phyloP scores from a whole-genome alignment of 495 filamentous ascomycete genomes.

The Rhypophila decipiens region DNA sequence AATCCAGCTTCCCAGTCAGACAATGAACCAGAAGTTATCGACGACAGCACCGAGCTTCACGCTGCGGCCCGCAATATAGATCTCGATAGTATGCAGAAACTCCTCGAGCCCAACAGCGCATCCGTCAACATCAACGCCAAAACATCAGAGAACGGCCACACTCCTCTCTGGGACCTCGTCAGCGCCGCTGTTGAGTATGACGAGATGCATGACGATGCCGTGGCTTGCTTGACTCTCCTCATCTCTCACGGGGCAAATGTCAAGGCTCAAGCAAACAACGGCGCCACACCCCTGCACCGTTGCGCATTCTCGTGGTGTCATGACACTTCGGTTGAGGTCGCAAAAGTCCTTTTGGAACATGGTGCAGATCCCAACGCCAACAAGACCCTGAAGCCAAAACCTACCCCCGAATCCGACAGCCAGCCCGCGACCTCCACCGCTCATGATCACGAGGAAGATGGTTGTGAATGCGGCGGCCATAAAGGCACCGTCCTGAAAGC shows the following conservation, averaged over 20 bases:
- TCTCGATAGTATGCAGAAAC: neutral
- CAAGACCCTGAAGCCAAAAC: neutral
- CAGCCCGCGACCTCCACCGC: neutral
- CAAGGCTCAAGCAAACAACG: conserved; percentile 1
- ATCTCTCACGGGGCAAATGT: conserved; percentile 8
- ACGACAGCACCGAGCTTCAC: neutral
- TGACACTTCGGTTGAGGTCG: neutral
- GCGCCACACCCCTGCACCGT: neutral
- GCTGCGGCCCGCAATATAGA: neutral
- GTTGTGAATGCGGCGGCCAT: conserved; percentile 2
- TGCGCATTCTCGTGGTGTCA: neutral
- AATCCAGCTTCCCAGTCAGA: too few relatives aligned
- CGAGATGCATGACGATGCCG: neutral
- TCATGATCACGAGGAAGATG: neutral
- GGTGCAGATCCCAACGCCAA: conserved; percentile 1
- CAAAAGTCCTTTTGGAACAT: neutral
- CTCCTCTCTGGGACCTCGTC: neutral
- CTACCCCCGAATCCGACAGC: neutral
- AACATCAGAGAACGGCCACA: neutral
- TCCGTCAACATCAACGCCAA: neutral
- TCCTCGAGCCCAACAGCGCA: neutral
- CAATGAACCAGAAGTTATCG: neutral
- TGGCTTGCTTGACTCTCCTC: neutral
- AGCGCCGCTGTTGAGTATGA: neutral
- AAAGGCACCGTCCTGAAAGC: neutral